phyloP scores from a whole-genome alignment of 495 filamentous ascomycete genomes.

The Chaetomium fimeti region DNA sequence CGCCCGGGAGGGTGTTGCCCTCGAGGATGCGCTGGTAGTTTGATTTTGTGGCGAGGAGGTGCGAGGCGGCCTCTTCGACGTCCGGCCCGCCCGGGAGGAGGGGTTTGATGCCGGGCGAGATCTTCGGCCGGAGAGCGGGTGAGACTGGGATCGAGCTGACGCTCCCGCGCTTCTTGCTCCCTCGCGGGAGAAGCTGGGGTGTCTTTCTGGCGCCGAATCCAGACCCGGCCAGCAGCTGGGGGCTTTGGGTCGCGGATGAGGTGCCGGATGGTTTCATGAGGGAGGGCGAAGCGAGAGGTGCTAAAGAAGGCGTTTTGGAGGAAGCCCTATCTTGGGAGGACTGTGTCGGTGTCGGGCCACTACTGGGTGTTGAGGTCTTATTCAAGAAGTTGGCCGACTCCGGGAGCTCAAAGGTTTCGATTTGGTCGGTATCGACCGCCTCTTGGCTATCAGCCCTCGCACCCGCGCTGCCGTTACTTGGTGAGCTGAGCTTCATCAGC shows the following conservation, averaged over 20 bases:
- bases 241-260: conserved; percentile 51
- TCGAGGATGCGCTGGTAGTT: conserved; percentile 98
- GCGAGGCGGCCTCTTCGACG: conserved; percentile 68
- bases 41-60: conserved; percentile 86
- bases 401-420: conserved; percentile 66
- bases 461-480: conserved; percentile 39
- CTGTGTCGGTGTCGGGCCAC: conserved; percentile 43
- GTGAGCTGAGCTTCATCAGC: conserved; percentile 65
- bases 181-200: conserved; percentile 45
- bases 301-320: conserved; percentile 41
- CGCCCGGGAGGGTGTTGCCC: conserved; percentile 82
- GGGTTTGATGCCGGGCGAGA: conserved; percentile 92
- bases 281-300: conserved; percentile 48
- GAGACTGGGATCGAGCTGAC: conserved; percentile 71
- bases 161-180: conserved; percentile 70
- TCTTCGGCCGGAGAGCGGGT: conserved; percentile 85
- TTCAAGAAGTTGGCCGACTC: conserved; percentile 57
- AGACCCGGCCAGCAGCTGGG: conserved; percentile 46
- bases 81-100: conserved; percentile 66
- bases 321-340: conserved; percentile 33
- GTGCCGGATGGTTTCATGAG: conserved; percentile 42
- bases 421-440: conserved; percentile 54
- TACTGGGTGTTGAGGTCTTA: conserved; percentile 47
- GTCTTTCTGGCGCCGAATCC: conserved; percentile 44
- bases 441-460: conserved; percentile 38